Conservation (phyloP, 1,284 basidiomycete species). For the Malassezia furfur region DNA sequence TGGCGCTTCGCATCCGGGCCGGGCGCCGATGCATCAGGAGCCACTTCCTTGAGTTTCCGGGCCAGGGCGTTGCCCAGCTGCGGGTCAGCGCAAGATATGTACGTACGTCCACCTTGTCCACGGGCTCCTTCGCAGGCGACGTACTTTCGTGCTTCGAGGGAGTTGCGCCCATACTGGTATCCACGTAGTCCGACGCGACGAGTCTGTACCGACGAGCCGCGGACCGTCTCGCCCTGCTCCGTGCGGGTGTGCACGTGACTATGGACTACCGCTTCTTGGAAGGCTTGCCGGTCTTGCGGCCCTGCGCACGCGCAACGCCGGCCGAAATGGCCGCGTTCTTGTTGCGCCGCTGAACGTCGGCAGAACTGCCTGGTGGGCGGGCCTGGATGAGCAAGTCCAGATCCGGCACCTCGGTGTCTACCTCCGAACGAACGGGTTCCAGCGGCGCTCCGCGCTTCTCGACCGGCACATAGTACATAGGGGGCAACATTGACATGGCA, state of each 20-base stretch:
- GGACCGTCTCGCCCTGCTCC: not conserved
- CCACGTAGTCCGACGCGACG: not conserved
- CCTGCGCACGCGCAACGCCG: constrained; percentile 12
- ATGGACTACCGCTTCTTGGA: not conserved
- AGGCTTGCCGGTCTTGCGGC: constrained; percentile 14
- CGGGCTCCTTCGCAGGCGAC: not conserved
- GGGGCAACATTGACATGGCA: not conserved
- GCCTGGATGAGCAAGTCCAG: constrained; percentile 3
- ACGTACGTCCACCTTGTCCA: constrained; percentile 15
- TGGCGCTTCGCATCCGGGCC: constrained; percentile 28
- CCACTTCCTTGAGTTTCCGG: constrained; percentile 25
- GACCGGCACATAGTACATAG: not conserved
- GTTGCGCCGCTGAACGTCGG: not conserved
- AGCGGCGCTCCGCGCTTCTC: not conserved
- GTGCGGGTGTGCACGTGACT: not conserved
- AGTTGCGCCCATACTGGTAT: constrained; percentile 2
- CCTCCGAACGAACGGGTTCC: not conserved
- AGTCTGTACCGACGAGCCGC: not conserved
- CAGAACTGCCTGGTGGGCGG: constrained; percentile 10
- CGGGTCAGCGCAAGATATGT: not conserved
- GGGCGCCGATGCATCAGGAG: constrained; percentile 21
- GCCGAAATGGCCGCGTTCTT: not conserved
- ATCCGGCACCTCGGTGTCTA: constrained; percentile 6
- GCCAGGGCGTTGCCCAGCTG: constrained; percentile 31
- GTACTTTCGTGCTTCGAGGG: not conserved